These are phyloP conservation scores for Pulveroboletus ravenelii DNA, from an alignment of 768 basidiomycete genomes.

Conservation along the genomic window DNA sequence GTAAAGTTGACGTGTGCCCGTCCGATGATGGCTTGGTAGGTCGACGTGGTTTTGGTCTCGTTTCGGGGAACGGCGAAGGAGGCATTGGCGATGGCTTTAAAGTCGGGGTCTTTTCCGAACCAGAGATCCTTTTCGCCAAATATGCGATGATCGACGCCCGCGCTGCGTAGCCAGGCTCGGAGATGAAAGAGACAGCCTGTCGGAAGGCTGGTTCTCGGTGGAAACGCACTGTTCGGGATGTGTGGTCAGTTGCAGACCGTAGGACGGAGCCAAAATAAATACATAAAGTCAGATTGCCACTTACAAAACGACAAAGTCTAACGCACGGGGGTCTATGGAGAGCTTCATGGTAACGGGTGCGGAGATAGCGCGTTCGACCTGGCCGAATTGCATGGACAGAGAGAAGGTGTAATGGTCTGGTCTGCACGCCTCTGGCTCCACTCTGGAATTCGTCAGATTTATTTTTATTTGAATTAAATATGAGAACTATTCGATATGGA, in stretches of 20 bases:
- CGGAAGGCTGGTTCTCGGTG: slow-evolving; percentile 53
- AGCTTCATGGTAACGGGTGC: slow-evolving; percentile 45
- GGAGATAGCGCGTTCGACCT: slow-evolving; percentile 50
- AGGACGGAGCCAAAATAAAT: neutral
- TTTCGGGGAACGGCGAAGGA: slow-evolving; percentile 49
- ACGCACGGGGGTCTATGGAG: slow-evolving; percentile 45
- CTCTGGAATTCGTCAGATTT: slow-evolving; percentile 19
- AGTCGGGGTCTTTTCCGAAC: slow-evolving; percentile 65
- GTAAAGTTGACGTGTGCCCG: slow-evolving; percentile 53
- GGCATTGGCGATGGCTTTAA: slow-evolving; percentile 51
- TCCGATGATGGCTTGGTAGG: slow-evolving; percentile 55
- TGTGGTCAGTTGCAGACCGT: neutral
- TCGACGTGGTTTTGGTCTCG: slow-evolving; percentile 39
- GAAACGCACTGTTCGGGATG: slow-evolving; percentile 42
- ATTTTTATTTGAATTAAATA: no score
- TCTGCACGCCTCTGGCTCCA: slow-evolving; percentile 26
- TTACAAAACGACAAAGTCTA: slow-evolving; percentile 64
- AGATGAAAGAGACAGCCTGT: slow-evolving; percentile 51
- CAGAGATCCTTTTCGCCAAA: slow-evolving; percentile 63
- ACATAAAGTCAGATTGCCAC: slow-evolving; percentile 9
- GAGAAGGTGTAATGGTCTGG: slow-evolving; percentile 44
- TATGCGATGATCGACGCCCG: slow-evolving; percentile 55
- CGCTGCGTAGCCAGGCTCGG: slow-evolving; percentile 60
- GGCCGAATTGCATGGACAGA: slow-evolving; percentile 50
- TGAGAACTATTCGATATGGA: neutral